Base-by-base conservation (phyloP, 176 grass and related monocot genomes). In the Themeda triandra region DNA sequence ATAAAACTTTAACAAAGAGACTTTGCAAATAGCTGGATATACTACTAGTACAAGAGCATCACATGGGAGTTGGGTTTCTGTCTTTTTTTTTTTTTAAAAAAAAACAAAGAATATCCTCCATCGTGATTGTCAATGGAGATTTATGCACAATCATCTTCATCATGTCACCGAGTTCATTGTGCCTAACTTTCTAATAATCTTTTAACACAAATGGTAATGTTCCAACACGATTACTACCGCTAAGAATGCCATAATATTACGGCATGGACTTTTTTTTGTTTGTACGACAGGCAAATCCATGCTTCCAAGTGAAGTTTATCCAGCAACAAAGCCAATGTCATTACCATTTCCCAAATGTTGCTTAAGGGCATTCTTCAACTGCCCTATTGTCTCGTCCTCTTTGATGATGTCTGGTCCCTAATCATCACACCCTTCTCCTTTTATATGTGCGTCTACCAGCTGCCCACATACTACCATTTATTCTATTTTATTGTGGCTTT, bases 251-350 rank as follows among this genome's bases (percentile, higher is more conserved):
- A 30, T 29, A 64, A 30, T 30, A 31, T 64, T 15, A 27, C 58
- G n/a, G 58, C 3, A 1, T 5, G n/a, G 58, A 4, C 27, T 8
- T 3, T 2, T 62, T 8, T 3, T 2, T 54, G 40, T 44, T 44
- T 0, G 39, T 5, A 48, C 1, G 59, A 46, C 14, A 48, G 40
- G 40, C 29, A 66, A 60, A 60, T 51, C 28, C 78, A 67, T 80
- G 63, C 78, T 80, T 80, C 19, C 3, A 49, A 49, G 66, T 66
- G 63, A 80, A 63, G 78, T 49, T 30, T 67, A 49, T 66, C 32
- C 78, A 33, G 25, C 77, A 46, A 66, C 60, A 31, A 67, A 27
- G 58, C 8, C n/a, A 13, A 11, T 62, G 29, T 19, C 78, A 67
- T 31, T 67, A 35, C 19, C 78, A 49, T 39, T 80, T 12, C 48